A percentile compares a stretch with the other conserved stretches of the same genome.
Evolutionary conservation across 768 basidiomycete genomes (phyloP).

Genomic region (Tricholoma sp.): DNA sequence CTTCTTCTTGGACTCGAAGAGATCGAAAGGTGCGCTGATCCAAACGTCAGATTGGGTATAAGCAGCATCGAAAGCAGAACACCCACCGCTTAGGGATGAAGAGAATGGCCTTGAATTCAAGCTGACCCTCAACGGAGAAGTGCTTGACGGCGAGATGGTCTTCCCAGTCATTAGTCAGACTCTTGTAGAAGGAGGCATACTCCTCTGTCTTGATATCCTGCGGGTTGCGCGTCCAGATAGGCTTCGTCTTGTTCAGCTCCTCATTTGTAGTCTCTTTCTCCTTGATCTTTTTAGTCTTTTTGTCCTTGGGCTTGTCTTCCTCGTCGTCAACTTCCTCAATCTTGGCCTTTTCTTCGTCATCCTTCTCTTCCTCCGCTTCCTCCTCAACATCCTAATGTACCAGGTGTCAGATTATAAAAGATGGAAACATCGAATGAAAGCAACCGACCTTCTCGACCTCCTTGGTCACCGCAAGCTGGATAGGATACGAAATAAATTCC

Average conservation of each 20-base stretch:
- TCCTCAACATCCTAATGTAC: conserved; percentile 56
- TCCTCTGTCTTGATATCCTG: conserved; percentile 90
- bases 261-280: conserved; percentile 83
- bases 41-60: conserved; percentile 6
- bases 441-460: conserved; percentile 92
- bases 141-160: conserved; percentile 99
- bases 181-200: conserved; percentile 98
- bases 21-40: conserved; percentile 90
- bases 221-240: conserved; percentile 99
- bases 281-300: conserved; percentile 94
- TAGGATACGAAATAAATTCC: conserved; percentile 99
- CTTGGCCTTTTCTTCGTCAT: conserved; percentile 72
- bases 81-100: conserved; percentile 92
- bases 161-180: conserved; percentile 99
- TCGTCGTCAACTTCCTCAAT: conserved; percentile 83
- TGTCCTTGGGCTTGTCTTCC: conserved; percentile 79
- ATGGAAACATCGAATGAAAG: neutral
- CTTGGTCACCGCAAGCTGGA: conserved; percentile 97
- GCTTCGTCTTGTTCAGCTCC: conserved; percentile 99
- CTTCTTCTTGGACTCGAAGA: conserved; percentile 99
- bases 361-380: conserved; percentile 77
- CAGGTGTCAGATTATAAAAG: conserved; percentile 6
- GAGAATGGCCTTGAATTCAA: conserved; percentile 99
- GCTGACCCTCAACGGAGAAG: conserved; percentile 99
- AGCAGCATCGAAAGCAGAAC: neutral